Evolutionary conservation across 106 monocot genomes (phyloP).

Genomic region (Acorus calamus): DNA sequence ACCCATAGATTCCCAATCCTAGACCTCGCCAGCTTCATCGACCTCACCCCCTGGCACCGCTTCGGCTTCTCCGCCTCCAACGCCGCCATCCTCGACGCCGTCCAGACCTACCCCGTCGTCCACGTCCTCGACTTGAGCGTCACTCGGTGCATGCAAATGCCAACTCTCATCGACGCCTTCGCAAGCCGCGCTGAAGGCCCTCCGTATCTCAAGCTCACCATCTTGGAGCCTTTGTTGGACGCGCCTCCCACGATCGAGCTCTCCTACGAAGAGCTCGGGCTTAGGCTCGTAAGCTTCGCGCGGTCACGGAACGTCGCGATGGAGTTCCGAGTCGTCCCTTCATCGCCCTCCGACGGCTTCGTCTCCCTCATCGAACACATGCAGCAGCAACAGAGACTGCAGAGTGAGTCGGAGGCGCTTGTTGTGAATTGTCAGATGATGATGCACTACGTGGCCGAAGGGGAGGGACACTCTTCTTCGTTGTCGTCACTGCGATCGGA

Average conservation of each 20-base stretch:
- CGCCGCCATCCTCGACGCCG: constrained; percentile 78
- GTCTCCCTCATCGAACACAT: constrained; percentile 49
- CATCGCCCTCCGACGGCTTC: constrained; percentile 50
- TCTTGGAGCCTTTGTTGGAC: constrained; percentile 11
- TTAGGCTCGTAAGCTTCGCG: constrained; percentile 65
- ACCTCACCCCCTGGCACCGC: constrained; percentile 87
- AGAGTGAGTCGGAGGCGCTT: constrained; percentile 49
- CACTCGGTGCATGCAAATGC: constrained; percentile 97
- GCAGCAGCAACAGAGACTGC: constrained; percentile 37
- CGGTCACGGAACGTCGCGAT: constrained; percentile 54
- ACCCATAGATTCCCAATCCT: neutral
- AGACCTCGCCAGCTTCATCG: constrained; percentile 50
- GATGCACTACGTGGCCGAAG: constrained; percentile 69
- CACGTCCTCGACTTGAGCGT: constrained; percentile 83
- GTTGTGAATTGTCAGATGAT: constrained; percentile 92
- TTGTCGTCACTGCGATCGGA: constrained; percentile 31
- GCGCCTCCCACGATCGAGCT: constrained; percentile 49
- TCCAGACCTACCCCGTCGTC: constrained; percentile 50
- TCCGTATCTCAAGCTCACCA: constrained; percentile 58
- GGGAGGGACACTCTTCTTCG: constrained; percentile 8
- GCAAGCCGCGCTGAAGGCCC: constrained; percentile 65
- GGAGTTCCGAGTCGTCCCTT: constrained; percentile 66
- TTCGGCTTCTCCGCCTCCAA: constrained; percentile 87
- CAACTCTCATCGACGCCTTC: constrained; percentile 81
- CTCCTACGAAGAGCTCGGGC: constrained; percentile 62